phyloP scores from a whole-genome alignment of 345 rosid species.

The Citrus maxima region DNA sequence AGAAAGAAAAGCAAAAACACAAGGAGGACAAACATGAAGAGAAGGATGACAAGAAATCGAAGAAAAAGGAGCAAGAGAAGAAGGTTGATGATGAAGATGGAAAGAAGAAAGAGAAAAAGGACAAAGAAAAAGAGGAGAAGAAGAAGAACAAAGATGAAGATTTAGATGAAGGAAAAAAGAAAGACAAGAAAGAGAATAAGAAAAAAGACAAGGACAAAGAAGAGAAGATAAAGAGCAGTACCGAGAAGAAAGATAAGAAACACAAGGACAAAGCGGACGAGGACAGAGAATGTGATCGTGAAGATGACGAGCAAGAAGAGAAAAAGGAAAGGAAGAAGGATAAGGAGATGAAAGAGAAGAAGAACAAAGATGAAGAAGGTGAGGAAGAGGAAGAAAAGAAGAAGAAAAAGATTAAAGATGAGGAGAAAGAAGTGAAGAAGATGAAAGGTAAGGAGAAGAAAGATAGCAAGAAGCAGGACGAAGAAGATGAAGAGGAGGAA shows the following conservation, averaged over 20 bases:
- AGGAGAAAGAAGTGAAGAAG: neutral
- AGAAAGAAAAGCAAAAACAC: slow-evolving; percentile 44
- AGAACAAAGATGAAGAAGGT: neutral
- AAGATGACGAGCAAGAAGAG: neutral
- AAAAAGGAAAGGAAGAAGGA: neutral
- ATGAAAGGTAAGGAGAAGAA: neutral
- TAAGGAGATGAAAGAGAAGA: neutral
- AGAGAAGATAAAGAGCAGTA: neutral
- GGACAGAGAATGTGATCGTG: neutral
- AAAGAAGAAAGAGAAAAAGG: slow-evolving; percentile 7
- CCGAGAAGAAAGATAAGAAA: neutral
- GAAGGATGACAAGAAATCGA: slow-evolving; percentile 23
- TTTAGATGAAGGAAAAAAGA: neutral
- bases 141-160: slow-evolving; percentile 4
- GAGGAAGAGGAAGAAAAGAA: neutral
- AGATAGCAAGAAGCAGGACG: neutral
- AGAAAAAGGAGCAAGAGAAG: slow-evolving; percentile 20
- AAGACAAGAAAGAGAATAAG: neutral
- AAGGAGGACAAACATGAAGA: slow-evolving; percentile 18
- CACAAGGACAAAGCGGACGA: neutral
- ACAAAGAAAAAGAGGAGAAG: neutral
- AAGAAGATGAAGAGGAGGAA: slow-evolving; percentile 1
- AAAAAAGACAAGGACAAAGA: neutral
- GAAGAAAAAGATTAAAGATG: neutral
- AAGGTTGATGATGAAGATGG: slow-evolving; percentile 11